phyloP scores from a whole-genome alignment of 176 grass and related monocot species.

The Bothriochloa decipiens region DNA sequence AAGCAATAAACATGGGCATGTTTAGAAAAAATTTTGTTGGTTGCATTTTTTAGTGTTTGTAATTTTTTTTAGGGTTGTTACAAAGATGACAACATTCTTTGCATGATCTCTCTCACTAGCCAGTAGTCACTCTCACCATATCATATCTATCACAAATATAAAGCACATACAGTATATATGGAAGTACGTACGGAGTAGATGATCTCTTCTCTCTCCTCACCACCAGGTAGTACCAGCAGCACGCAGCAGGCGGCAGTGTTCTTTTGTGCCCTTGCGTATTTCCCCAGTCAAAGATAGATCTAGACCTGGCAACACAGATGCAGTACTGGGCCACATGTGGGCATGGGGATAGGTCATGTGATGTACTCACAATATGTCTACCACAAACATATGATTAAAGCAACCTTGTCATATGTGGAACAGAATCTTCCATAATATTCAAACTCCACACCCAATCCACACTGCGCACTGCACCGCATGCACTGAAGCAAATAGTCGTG shows the following conservation, averaged over 20 bases:
- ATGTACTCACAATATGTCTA: constrained; percentile 79
- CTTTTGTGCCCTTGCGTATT: constrained; percentile 33
- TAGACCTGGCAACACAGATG: constrained; percentile 63
- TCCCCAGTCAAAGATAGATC: constrained; percentile 88
- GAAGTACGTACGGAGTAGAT: neutral
- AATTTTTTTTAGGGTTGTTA: too few species aligned
- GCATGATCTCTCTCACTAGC: constrained; percentile 31
- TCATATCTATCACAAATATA: constrained; percentile 14
- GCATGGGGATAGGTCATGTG: constrained; percentile 80
- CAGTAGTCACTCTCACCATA: neutral
- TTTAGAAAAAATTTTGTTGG: too few species aligned
- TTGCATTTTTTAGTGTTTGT: too few species aligned
- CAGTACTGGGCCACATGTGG: constrained; percentile 82
- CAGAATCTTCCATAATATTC: constrained; percentile 93
- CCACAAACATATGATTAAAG: constrained; percentile 54
- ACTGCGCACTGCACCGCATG: constrained; percentile 34
- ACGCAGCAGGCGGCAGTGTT: constrained; percentile 29
- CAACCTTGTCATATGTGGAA: constrained; percentile 82
- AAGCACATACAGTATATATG: neutral
- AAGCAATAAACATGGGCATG: too few species aligned
- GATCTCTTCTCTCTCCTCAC: constrained; percentile 6
- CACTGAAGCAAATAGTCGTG: constrained; percentile 32
- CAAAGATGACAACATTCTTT: constrained; percentile 57
- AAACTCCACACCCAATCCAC: constrained; percentile 61
- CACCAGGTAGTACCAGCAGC: neutral